Evolutionary conservation across 345 rosid species (phyloP), one percentile per base, ranked within the genome.

Genomic region (Citrus sinensis): DNA sequence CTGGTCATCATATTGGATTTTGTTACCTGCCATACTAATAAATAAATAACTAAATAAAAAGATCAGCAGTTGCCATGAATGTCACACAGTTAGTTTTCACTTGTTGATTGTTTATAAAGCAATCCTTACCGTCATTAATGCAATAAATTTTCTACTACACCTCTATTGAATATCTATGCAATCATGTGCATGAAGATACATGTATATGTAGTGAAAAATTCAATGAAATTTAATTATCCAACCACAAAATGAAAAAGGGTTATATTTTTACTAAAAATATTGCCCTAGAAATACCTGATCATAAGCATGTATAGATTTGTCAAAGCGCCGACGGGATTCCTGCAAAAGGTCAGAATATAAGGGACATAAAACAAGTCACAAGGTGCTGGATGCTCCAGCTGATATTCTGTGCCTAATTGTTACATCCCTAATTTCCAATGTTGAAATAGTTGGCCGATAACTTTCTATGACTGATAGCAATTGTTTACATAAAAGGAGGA

Each of bases 281-380:
- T 58, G 2, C 35, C 70, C 56, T 42, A 46, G 37, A 24, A 76
- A 79, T 89, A 94, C 98, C 97, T 91, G 98, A 87, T 92, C 94
- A 77, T 91, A 94, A 78, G 86, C 83, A 81, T 83, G 78, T 42
- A 76, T 72, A 61, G 94, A 88, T 82, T 88, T 90, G 81, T 90
- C 89, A 82, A 88, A 88, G 67, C 88, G 92, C 51, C 80, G 86
- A 20, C 93, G 94, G 49, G 94, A 91, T 79, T 94, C 98, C 98
- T 92, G 87, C 70, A 84, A 78, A 63, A 64, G 51, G 60, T 74
- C 77, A 65, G 55, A 16, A 75, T 49, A 46, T 39, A 40, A 75
- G 40, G 29, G 1, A 46, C 11, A 22, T 2, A 32, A 64, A 67
- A 66, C 6, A 27, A 66, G 24, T 24, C 11, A 37, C 35, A 30